Evolutionary conservation across 257 asterid species (phyloP), one percentile per base, ranked within the genome.

Genomic region (Scutellaria galericulata): DNA sequence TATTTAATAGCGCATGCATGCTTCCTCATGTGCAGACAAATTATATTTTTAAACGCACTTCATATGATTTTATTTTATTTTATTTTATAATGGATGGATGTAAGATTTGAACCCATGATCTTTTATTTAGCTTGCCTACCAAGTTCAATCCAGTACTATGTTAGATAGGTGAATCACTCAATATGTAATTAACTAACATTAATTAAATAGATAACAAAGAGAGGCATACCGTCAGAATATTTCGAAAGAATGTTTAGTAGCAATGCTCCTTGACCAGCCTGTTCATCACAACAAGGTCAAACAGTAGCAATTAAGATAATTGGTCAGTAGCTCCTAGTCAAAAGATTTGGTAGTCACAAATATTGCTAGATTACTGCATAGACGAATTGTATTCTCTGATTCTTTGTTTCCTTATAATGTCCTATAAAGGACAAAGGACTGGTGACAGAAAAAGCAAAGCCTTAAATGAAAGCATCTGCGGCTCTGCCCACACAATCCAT

Each of bases 251-350:
- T 90, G 83, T 88, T 95, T 22, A 95, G 89, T 59, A 95, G 83
- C 59, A 95, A 83, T 57, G 98, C 96, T 41, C 99, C 97, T 83
- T 88, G 96, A 76, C 98, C 98, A 79, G 98, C 96, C 99, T 95
- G 86, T 84, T 47, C 12, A 64, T 31, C 59, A 68, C 24, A 64
- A 72, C 27, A 73, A 66, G 40, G 71, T 55, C 27, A 22, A 71
- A 59, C 57, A 52, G 27, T 70, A 69, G 70, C 47, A 63, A 51
- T 41, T 59, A 46, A 57, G 18, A 61, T n/a, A 42, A 68, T 48
- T 24, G 51, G 37, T 31, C 37, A 1, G 37, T 2, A 31, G 37
- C 37, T 31, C 37, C 37, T 31, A 2, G 5, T 31, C 37, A 31
- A 31, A 31, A 4, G 37, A 31, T 31, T 3, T 31, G 37, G 58